Base-by-base conservation (phyloP, 2,329 filamentous ascomycete genomes). In the Diplodia intermedia region DNA sequence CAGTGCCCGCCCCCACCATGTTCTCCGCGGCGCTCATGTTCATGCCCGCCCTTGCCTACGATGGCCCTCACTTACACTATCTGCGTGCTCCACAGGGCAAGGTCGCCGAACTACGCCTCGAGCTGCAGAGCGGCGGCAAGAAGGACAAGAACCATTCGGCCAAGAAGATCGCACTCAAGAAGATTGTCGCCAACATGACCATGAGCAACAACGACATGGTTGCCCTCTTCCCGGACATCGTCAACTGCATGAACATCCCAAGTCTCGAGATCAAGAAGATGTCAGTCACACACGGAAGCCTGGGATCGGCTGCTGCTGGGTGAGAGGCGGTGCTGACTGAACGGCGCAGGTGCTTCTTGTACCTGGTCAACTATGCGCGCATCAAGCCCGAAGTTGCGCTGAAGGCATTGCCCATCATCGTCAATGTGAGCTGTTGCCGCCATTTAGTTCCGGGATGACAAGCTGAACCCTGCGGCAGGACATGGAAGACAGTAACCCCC, bases 141-240 rank as follows among this genome's bases (percentile, higher is more conserved):
- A 99, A 98, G 84, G 95, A 99, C 84, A 98, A 97, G 87, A 97
- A 96, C 82, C 91, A 93, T 82, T 87, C 90, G 54, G 89, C 89
- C 72, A 99, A 98, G 86, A 98, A 98, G 87, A 96, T 97, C 77
- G 94, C 95, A 12, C 86, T 99, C 71, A 99, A 99, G 87, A 97
- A 97, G 86, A 98, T 99, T 73, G 95, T 99, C 74, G 95, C 95
- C 79, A 99, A 99, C 79, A 99, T 99, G 95, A 99, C 95, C 72
- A 99, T 99, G 95, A 98, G 94, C 87, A 99, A 99, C 83, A 99
- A 98, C 77, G 95, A 99, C 80, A 99, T 99, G 95, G 91, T 98
- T 67, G 93, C 93, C 49, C 85, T 99, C 65, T 99, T 99, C 74
- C 93, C 94, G 20, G 95, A 99, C 78, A 91, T 99, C 69, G 92